Percentiles rank a stretch among this genome's conserved stretches.
phyloP scores from a whole-genome alignment of 768 basidiomycete species.

The Baorangia bicolor region DNA sequence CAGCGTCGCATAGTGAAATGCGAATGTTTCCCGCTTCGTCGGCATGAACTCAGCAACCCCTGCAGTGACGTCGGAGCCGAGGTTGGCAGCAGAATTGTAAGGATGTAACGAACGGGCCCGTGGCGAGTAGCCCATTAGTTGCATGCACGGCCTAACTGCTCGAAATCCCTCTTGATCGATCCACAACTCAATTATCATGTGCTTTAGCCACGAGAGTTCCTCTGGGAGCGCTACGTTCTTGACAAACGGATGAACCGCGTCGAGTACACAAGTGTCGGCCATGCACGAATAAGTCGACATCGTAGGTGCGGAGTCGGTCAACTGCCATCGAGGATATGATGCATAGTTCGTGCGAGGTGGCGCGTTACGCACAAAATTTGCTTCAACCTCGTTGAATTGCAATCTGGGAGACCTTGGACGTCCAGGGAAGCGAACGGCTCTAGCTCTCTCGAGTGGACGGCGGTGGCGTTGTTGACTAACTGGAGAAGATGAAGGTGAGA shows the following conservation, averaged over 20 bases:
- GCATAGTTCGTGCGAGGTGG: not conserved
- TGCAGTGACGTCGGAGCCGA: constrained; percentile 35
- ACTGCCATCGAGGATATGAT: constrained; percentile 13
- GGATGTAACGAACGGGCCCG: constrained; percentile 29
- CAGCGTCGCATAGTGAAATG: constrained; percentile 71
- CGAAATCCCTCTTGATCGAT: constrained; percentile 88
- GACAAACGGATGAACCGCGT: constrained; percentile 7
- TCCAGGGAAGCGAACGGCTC: constrained; percentile 32
- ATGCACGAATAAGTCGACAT: constrained; percentile 6
- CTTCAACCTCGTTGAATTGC: constrained; percentile 18
- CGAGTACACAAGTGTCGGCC: constrained; percentile 2
- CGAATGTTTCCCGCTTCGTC: constrained; percentile 51
- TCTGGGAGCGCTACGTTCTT: constrained; percentile 32
- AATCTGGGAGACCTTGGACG: constrained; percentile 26
- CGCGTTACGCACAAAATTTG: not conserved
- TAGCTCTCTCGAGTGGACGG: constrained; percentile 32
- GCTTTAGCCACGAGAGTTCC: constrained; percentile 53
- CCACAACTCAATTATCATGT: constrained; percentile 56
- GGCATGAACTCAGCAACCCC: constrained; percentile 69
- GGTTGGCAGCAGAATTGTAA: constrained; percentile 25
- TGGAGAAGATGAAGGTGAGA: constrained; percentile 22
- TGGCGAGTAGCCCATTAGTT: constrained; percentile 51
- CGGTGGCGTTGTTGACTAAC: constrained; percentile 23
- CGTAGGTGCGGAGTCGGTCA: constrained; percentile 5
- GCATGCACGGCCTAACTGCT: constrained; percentile 56